phyloP scores from a whole-genome alignment of 2,329 filamentous ascomycete genomes.

The Colletotrichum tamarilloi region DNA sequence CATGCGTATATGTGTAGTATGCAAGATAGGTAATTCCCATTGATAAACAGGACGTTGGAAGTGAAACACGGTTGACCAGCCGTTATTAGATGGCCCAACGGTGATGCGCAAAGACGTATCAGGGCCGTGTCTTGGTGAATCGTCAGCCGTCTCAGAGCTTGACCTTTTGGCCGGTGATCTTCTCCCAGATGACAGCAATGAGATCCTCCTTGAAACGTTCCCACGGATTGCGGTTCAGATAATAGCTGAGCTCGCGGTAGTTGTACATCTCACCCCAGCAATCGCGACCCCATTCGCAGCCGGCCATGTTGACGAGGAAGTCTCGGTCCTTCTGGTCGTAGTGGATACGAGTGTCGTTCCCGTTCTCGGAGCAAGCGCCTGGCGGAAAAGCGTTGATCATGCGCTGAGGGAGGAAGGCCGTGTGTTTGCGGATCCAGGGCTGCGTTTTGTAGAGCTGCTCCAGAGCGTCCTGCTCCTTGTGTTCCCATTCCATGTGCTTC shows the following conservation, averaged over 20 bases:
- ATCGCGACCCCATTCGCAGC: conserved; percentile 95
- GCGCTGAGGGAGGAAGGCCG: conserved; percentile 90
- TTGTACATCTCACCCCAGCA: conserved; percentile 99
- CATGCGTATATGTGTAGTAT: conserved; percentile 30
- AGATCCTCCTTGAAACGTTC: conserved; percentile 79
- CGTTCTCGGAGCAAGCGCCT: conserved; percentile 85
- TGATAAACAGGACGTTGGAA: conserved; percentile 27
- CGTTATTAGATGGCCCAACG: conserved; percentile 26
- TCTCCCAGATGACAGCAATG: conserved; percentile 70
- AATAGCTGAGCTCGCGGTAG: conserved; percentile 91
- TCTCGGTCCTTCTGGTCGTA: conserved; percentile 88
- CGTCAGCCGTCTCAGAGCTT: conserved; percentile 55
- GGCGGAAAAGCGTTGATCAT: conserved; percentile 94
- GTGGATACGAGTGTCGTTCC: conserved; percentile 81
- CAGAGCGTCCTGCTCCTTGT: conserved; percentile 97
- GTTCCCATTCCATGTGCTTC: conserved; percentile 98
- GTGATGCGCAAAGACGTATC: conserved; percentile 23
- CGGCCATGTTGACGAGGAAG: conserved; percentile 98
- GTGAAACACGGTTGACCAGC: conserved; percentile 35
- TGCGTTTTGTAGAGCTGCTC: conserved; percentile 93
- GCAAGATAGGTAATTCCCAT: conserved; percentile 27
- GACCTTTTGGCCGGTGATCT: conserved; percentile 70
- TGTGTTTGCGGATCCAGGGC: conserved; percentile 90
- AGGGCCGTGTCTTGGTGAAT: conserved; percentile 4
- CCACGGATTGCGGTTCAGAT: conserved; percentile 86